Conservation (phyloP, 2,329 filamentous ascomycete species). For the Ploettnerulaceae sp. region DNA sequence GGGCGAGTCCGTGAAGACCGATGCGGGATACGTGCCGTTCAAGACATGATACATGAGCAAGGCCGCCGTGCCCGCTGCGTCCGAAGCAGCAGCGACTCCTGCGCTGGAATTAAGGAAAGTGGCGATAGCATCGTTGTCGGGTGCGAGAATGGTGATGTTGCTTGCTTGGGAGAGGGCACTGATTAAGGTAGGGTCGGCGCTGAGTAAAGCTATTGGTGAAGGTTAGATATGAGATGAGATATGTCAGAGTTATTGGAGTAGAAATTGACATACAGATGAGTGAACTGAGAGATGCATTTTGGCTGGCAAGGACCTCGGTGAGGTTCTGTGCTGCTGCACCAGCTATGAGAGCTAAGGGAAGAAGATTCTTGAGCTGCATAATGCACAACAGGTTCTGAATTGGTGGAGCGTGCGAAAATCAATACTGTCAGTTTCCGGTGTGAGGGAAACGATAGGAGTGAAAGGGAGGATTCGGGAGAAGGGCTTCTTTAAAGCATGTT, state of each 20-base stretch:
- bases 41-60: slow-evolving; percentile 33
- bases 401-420: neutral
- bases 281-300: slow-evolving; percentile 16
- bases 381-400: neutral
- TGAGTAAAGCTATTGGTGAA: slow-evolving; percentile 36
- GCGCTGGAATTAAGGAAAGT: slow-evolving; percentile 30
- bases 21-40: slow-evolving; percentile 25
- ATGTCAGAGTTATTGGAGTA: neutral
- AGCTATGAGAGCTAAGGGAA: slow-evolving; percentile 17
- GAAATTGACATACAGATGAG: slow-evolving; percentile 13
- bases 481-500: neutral
- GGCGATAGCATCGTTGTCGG: slow-evolving; percentile 31
- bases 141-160: slow-evolving; percentile 49
- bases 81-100: slow-evolving; percentile 20
- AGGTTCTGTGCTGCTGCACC: slow-evolving; percentile 18
- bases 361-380: slow-evolving; percentile 22
- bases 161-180: slow-evolving; percentile 35
- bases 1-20: slow-evolving; percentile 30
- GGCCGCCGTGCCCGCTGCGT: slow-evolving; percentile 34
- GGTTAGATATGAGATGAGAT: slow-evolving; percentile 23
- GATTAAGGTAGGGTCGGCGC: slow-evolving; percentile 38
- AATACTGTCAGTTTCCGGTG: neutral
- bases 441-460: neutral
- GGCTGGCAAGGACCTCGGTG: slow-evolving; percentile 11
- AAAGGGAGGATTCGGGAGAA: neutral